Conservation (phyloP, 192 early-diverging fungal species). For the Cladochytrium replicatum region DNA sequence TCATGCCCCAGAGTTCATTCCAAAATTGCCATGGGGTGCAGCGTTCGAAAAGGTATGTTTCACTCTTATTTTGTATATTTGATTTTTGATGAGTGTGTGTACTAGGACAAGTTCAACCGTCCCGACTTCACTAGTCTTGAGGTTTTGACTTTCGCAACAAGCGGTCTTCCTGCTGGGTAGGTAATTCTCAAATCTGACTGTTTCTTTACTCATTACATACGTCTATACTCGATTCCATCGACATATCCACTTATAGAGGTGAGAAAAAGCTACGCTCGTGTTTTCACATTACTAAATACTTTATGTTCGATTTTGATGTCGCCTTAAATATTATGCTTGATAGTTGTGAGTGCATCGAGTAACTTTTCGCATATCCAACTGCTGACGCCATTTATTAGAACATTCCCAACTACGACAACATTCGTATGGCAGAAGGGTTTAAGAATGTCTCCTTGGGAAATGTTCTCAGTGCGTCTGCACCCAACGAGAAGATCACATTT, state of each 20-base stretch:
- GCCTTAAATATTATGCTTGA: no score
- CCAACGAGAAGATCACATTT: slow-evolving; percentile 40
- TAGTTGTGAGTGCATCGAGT: no score
- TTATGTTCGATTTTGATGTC: no score
- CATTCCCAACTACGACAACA: slow-evolving; percentile 38
- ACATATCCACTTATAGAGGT: no score
- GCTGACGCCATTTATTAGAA: no score
- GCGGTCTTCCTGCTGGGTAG: slow-evolving; percentile 34
- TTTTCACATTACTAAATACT: no score
- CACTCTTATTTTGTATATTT: not conserved
- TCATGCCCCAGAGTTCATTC: slow-evolving; percentile 33
- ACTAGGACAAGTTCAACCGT: slow-evolving; percentile 34
- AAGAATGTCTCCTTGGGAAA: slow-evolving; percentile 57
- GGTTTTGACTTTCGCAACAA: slow-evolving; percentile 44
- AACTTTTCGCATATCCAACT: no score
- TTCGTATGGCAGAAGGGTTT: slow-evolving; percentile 34
- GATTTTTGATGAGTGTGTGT: not conserved
- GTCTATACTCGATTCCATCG: no score
- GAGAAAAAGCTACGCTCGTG: no score
- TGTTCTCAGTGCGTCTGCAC: slow-evolving; percentile 39
- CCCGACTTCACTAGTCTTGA: slow-evolving; percentile 53
- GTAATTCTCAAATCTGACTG: no score
- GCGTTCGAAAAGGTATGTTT: slow-evolving; percentile 36
- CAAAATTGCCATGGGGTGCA: slow-evolving; percentile 39
- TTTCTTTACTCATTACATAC: no score